Conservation (phyloP, 164 flowering plant genomes). For the Piper betle region DNA sequence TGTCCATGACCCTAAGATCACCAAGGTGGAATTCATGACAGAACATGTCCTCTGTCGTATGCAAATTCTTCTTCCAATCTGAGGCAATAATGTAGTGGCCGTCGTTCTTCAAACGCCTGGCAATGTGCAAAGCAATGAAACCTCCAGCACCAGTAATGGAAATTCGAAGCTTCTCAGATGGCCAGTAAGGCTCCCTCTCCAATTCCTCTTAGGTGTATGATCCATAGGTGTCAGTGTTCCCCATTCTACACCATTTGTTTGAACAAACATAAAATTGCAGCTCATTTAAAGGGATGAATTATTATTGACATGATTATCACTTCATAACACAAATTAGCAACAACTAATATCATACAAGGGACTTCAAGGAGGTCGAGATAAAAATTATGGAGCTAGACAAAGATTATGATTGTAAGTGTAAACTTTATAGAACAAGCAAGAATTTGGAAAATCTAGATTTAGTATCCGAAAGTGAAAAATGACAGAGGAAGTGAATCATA, state of each 20-base stretch:
- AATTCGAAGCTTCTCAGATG: conserved; percentile 70
- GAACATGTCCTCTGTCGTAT: conserved; percentile 97
- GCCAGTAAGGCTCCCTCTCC: conserved; percentile 95
- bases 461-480: too few species aligned
- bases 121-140: conserved; percentile 96
- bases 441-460: too few species aligned
- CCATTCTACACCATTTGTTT: conserved; percentile 47
- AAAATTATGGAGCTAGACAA: too few species aligned
- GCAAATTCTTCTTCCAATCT: conserved; percentile 99
- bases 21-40: conserved; percentile 94
- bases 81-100: conserved; percentile 98
- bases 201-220: conserved; percentile 71
- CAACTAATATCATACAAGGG: too few species aligned
- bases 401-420: too few species aligned
- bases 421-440: too few species aligned
- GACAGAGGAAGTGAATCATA: too few species aligned
- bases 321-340: too few species aligned
- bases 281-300: too few species aligned
- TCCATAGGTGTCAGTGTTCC: conserved; percentile 47
- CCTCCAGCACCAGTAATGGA: conserved; percentile 99
- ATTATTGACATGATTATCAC: too few species aligned
- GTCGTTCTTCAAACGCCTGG: conserved; percentile 79
- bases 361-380: too few species aligned
- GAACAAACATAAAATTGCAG: neutral
- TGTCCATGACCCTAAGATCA: conserved; percentile 96